phyloP scores from a whole-genome alignment of 1,139 yeast genomes.

The Ashbya aceris region DNA sequence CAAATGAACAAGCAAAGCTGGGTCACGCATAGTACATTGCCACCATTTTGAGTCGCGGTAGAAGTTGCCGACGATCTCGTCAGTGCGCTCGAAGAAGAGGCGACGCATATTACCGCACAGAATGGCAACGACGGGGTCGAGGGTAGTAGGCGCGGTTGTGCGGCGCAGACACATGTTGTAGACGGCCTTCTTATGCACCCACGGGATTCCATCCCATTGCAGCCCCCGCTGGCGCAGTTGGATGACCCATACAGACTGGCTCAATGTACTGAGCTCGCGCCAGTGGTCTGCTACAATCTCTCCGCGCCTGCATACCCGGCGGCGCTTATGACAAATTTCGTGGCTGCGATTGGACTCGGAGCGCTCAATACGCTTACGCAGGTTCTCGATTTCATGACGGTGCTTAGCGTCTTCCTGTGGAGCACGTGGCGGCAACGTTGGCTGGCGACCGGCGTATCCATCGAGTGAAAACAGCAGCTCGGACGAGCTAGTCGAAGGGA shows the following conservation, averaged over 20 bases:
- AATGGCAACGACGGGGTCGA: neutral
- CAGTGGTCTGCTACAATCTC: neutral
- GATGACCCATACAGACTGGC: slow-evolving; percentile 2
- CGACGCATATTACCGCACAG: neutral
- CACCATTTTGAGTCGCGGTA: slow-evolving; percentile 5
- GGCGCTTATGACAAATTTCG: neutral
- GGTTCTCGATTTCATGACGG: neutral
- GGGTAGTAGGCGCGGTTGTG: neutral
- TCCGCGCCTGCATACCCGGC: neutral
- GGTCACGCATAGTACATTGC: neutral
- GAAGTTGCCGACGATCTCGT: slow-evolving; percentile 4
- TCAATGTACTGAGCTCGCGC: neutral
- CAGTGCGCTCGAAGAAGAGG: slow-evolving; percentile 3
- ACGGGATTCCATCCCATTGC: slow-evolving; percentile 6
- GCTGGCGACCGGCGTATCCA: neutral
- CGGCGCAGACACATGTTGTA: slow-evolving; percentile 4
- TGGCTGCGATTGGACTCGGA: neutral
- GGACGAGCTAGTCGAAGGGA: neutral
- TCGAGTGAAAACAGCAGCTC: neutral
- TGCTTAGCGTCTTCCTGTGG: slow-evolving; percentile 2
- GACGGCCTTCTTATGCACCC: slow-evolving; percentile 2
- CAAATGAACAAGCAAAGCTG: neutral
- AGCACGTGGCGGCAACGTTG: slow-evolving; percentile 2
- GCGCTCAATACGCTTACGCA: neutral
- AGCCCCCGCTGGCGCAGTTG: slow-evolving; percentile 4